Evolutionary conservation across 23 red algal species (phyloP).

Genomic region (Pyropia yezoensis): DNA sequence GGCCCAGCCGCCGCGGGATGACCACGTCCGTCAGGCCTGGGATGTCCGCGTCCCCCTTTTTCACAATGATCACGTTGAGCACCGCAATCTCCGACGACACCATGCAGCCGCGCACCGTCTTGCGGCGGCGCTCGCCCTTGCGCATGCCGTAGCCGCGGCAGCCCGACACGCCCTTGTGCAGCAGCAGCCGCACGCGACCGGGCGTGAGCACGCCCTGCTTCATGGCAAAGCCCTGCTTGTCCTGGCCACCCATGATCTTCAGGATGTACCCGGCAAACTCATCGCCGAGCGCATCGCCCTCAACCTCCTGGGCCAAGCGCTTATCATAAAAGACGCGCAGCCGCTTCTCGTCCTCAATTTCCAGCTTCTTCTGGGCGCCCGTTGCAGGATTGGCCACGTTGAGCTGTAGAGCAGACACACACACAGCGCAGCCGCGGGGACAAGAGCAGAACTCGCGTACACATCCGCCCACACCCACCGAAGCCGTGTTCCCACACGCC

Average conservation of each 20-base stretch:
- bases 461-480: no score
- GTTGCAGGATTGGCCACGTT: slow-evolving; percentile 97
- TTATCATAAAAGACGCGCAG: slow-evolving; percentile 92
- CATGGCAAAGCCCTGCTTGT: slow-evolving; percentile 98
- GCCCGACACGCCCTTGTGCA: slow-evolving; percentile 68
- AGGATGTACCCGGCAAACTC: slow-evolving; percentile 96
- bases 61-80: slow-evolving; percentile 81
- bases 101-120: slow-evolving; percentile 95
- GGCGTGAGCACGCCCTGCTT: slow-evolving; percentile 95
- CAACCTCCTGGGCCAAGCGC: slow-evolving; percentile 81
- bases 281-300: slow-evolving; percentile 81
- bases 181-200: slow-evolving; percentile 81
- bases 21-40: slow-evolving; percentile 67
- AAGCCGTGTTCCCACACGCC: no score
- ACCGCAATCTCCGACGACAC: slow-evolving; percentile 86
- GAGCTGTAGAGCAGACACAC: slow-evolving; percentile 15
- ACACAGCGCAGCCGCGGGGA: no score
- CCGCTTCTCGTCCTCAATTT: slow-evolving; percentile 91
- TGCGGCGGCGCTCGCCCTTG: slow-evolving; percentile 88
- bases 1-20: slow-evolving; percentile 91
- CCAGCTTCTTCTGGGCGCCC: slow-evolving; percentile 87
- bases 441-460: no score
- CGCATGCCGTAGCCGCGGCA: slow-evolving; percentile 96
- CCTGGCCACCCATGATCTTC: slow-evolving; percentile 95
- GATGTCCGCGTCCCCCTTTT: slow-evolving; percentile 72